Conservation (phyloP, 257 asterid genomes). For the Solanum clarkiae region DNA sequence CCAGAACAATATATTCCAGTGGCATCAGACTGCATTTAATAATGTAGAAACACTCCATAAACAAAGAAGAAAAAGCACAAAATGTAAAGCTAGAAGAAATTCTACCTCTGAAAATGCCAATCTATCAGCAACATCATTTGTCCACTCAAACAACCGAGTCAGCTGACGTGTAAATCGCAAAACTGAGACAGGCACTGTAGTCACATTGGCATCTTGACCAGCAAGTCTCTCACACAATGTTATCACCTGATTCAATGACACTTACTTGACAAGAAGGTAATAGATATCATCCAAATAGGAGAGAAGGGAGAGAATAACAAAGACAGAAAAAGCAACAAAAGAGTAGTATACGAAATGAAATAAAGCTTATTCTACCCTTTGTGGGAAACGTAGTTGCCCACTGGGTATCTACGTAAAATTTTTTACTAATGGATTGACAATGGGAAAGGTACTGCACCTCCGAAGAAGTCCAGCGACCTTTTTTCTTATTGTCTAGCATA, state of each 20-base stretch:
- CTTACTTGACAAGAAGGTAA: neutral
- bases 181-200: conserved; percentile 96
- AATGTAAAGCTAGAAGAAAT: neutral
- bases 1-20: neutral
- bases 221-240: conserved; percentile 98
- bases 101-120: conserved; percentile 93
- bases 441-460: neutral
- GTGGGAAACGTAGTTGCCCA: neutral
- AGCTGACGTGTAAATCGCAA: conserved; percentile 87
- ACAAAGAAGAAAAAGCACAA: neutral
- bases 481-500: neutral
- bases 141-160: conserved; percentile 93
- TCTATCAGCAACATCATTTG: conserved; percentile 92
- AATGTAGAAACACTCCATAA: neutral
- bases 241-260: conserved; percentile 55
- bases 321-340: neutral
- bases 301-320: neutral
- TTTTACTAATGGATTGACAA: neutral
- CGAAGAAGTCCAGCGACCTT: neutral
- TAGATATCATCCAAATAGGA: neutral
- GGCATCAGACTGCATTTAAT: neutral
- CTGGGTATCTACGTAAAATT: neutral
- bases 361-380: neutral
- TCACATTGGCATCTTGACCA: conserved; percentile 98
- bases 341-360: neutral